These are phyloP conservation scores for Extremus antarcticus DNA, from an alignment of 495 filamentous ascomycete species.

Conservation along the genomic window DNA sequence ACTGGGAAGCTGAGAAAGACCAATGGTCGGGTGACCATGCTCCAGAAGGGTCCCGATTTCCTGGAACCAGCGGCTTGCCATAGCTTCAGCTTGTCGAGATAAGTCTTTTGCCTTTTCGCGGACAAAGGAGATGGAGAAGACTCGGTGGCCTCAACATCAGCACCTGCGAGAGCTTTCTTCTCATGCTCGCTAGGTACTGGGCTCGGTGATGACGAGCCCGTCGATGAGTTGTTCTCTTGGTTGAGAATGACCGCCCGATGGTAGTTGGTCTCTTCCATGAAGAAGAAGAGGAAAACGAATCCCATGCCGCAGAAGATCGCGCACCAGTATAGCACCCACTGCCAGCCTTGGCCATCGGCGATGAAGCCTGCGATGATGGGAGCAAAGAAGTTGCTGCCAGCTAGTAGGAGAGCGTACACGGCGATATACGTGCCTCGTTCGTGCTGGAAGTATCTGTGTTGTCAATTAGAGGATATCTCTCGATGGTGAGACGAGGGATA, in stretches of 20 bases:
- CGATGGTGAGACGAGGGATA: not conserved
- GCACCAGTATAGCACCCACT: constrained; percentile 41
- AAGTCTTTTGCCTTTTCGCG: constrained; percentile 32
- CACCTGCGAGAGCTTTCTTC: constrained; percentile 8
- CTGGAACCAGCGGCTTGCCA: constrained; percentile 19
- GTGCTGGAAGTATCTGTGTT: constrained; percentile 48
- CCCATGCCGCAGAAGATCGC: constrained; percentile 48
- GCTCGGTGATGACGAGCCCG: not conserved
- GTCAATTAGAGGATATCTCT: not conserved
- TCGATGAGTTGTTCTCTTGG: not conserved
- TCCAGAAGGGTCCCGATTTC: constrained; percentile 37
- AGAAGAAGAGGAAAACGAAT: constrained; percentile 52
- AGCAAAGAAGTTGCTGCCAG: constrained; percentile 54
- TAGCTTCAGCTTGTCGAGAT: constrained; percentile 43
- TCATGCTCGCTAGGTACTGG: constrained; percentile 24
- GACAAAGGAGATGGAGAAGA: not conserved
- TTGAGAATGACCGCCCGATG: constrained; percentile 19
- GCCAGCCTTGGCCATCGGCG: constrained; percentile 40
- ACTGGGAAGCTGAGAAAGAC: constrained; percentile 47
- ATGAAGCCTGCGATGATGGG: constrained; percentile 60
- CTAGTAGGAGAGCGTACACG: constrained; percentile 51
- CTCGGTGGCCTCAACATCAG: not conserved
- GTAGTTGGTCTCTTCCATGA: constrained; percentile 62
- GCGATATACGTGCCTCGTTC: constrained; percentile 56
- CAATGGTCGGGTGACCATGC: constrained; percentile 39